Base-by-base conservation (phyloP, 805 yeast genomes). In the Yarrowia sp. region DNA sequence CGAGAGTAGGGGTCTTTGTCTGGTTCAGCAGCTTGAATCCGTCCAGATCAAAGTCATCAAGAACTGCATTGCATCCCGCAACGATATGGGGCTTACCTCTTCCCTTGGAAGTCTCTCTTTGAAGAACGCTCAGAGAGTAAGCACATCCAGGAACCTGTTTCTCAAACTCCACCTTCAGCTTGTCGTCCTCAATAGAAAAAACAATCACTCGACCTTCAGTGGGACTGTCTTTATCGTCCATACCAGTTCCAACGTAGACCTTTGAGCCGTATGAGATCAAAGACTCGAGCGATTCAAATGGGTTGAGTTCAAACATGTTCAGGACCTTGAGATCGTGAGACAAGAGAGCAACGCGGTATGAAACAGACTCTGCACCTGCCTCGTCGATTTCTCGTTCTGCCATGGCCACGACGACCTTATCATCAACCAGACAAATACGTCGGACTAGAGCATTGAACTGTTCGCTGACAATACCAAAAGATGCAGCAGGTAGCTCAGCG, bases 381-480 rank as follows among this genome's bases (percentile, higher is more conserved):
- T 42, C 64, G 15, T 58, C 64, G 2, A 58, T 43, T 4, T 58
- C 51, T 9, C 51, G 32, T 15, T 43, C 51, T 9, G 64, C 64
- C 50, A 58, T 33, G 17, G 51, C 64, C 11, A 58, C 51, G n/a
- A 58, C 41, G n/a, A 43, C 51, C 33, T 33, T 43, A 10, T 58
- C 64, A 8, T 18, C 43, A 1, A 43, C 13, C 2, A 58, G 41
- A 35, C 51, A 43, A 32, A 58, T 44, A 13, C 64, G 39, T 42
- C 64, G 3, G 7, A 58, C 51, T 2, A 58, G 43, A 43, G 64
- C 64, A 7, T 58, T 58, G 43, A 58, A 58, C 11, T 58, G 64
- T 18, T 43, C 51, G n/a, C 51, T 43, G 50, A 43, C 41, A 33
- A 43, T 33, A 17, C 33, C 42, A 8, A 58, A 36, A 9, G 51